These are phyloP conservation scores for Ophiocytium majus DNA, from an alignment of 352 stramenopile species.

Conservation along the genomic window DNA sequence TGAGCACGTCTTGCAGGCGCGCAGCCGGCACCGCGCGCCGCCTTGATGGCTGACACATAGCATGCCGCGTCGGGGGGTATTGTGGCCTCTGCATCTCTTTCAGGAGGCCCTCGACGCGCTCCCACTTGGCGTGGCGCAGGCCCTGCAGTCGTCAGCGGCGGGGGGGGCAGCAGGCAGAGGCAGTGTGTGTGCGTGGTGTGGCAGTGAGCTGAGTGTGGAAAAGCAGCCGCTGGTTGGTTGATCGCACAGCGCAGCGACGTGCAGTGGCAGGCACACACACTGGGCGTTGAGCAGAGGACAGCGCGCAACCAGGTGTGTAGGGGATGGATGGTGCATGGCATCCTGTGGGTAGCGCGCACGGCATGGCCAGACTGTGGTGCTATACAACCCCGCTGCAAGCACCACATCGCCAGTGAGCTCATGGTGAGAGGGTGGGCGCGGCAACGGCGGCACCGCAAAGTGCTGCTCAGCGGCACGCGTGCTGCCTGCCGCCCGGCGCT, in stretches of 20 bases:
- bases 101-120: slow-evolving; percentile 22
- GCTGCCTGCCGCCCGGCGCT: not conserved
- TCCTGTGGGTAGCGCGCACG: not conserved
- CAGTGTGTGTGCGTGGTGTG: not conserved
- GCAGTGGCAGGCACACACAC: not conserved
- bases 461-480: not conserved
- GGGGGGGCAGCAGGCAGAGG: not conserved
- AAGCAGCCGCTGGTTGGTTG: not conserved
- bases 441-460: not conserved
- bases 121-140: slow-evolving; percentile 31
- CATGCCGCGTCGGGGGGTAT: slow-evolving; percentile 27
- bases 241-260: not conserved
- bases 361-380: no score
- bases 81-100: slow-evolving; percentile 20
- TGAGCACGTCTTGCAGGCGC: slow-evolving; percentile 1
- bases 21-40: slow-evolving; percentile 9
- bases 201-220: not conserved
- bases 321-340: not conserved
- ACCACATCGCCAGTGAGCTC: not conserved
- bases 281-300: not conserved
- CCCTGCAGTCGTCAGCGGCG: not conserved
- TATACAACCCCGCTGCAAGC: not conserved
- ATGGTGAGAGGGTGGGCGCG: not conserved
- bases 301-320: not conserved
- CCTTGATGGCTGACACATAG: slow-evolving; percentile 27